Evolutionary conservation across 345 rosid species (phyloP).

Genomic region (Fremontodendron californicum): DNA sequence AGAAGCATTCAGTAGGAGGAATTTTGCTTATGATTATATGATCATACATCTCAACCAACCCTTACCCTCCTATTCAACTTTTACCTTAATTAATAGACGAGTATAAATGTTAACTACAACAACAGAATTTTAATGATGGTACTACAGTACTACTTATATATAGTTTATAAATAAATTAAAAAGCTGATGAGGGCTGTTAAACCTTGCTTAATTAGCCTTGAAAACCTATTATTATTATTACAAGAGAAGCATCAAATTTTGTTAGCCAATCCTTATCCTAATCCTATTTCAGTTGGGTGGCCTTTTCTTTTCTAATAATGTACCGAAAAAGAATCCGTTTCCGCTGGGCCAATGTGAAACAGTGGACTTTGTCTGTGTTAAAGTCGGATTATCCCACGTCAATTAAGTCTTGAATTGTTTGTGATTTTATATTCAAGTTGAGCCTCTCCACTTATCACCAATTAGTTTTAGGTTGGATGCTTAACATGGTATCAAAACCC

Average conservation of each 20-base stretch:
- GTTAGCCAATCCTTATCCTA: background rate
- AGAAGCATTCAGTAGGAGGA: background rate
- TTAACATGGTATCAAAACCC: too few species aligned
- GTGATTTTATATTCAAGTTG: too few species aligned
- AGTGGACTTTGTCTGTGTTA: background rate
- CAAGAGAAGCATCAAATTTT: background rate
- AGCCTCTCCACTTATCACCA: too few species aligned
- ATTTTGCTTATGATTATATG: background rate
- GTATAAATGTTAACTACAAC: too few species aligned
- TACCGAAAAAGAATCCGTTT: background rate
- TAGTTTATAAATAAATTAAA: background rate
- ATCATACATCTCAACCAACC: background rate
- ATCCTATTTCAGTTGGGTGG: background rate
- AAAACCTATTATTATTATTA: background rate
- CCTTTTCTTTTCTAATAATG: too few species aligned
- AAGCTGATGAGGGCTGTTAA: background rate
- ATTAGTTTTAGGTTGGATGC: too few species aligned
- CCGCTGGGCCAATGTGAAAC: background rate
- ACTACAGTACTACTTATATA: too few species aligned
- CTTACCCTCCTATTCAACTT: background rate
- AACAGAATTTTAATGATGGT: background rate
- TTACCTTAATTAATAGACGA: background rate
- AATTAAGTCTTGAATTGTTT: too few species aligned
- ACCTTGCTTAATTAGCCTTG: background rate
- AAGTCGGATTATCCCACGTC: too few species aligned